These are phyloP conservation scores for Flaveria ramosissima DNA, from an alignment of 129 eudicot species.

Conservation along the genomic window DNA sequence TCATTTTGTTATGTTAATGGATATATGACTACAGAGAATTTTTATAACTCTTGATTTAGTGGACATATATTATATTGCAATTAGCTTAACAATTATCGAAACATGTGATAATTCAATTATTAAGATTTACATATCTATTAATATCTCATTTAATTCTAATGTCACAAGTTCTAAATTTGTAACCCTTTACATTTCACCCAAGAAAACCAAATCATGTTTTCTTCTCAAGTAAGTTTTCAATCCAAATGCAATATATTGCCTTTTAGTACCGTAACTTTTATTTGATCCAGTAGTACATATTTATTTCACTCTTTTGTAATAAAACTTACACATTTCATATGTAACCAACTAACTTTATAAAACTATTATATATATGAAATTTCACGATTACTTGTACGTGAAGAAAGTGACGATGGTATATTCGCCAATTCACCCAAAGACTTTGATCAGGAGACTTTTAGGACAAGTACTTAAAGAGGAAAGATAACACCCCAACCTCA, in stretches of 20 bases:
- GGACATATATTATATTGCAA: too few relatives aligned
- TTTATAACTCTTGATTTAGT: too few relatives aligned
- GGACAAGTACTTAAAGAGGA: slow-evolving; percentile 9
- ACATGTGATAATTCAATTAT: too few relatives aligned
- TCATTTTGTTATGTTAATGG: too few relatives aligned
- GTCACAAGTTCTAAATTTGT: too few relatives aligned
- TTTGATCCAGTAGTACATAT: background rate
- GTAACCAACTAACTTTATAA: background rate
- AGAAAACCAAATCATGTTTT: too few relatives aligned
- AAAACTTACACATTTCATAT: background rate
- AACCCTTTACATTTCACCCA: too few relatives aligned
- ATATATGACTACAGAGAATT: too few relatives aligned
- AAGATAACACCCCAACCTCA: background rate
- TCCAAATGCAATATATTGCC: background rate
- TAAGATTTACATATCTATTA: too few relatives aligned
- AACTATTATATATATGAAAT: background rate
- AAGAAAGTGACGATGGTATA: background rate
- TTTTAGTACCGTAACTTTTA: background rate
- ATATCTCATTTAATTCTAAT: too few relatives aligned
- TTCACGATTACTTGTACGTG: background rate
- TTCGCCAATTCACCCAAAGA: slow-evolving; percentile 7
- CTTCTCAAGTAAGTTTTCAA: slow-evolving; percentile 5
- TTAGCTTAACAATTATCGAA: too few relatives aligned
- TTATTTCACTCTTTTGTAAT: background rate
- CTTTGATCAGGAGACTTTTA: background rate